phyloP scores from a whole-genome alignment of 371 early-diverging fungal genomes.

The Quaeritorhiza haematococci region DNA sequence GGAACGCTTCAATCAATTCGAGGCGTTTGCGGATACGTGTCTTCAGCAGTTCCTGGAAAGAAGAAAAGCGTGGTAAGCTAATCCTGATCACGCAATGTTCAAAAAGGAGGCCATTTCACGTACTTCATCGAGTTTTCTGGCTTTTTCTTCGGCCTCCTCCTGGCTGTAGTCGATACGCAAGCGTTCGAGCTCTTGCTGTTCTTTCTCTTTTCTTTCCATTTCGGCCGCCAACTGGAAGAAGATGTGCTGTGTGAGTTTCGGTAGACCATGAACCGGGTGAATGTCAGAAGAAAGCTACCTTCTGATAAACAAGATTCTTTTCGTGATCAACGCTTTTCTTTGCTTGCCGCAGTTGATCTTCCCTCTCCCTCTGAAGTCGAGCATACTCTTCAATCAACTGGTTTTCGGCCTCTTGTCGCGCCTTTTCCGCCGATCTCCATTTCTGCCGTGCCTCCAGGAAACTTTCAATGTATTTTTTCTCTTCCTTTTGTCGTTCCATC shows the following conservation, averaged over 20 bases:
- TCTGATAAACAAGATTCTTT: conserved; percentile 43
- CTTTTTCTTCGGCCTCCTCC: conserved; percentile 41
- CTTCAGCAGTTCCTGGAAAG: conserved; percentile 25
- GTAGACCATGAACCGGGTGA: not conserved
- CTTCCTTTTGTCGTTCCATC: conserved; percentile 39
- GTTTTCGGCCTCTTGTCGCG: conserved; percentile 36
- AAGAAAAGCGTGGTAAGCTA: not conserved
- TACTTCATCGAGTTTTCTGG: conserved; percentile 26
- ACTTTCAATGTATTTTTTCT: conserved; percentile 41
- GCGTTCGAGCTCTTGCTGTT: conserved; percentile 40
- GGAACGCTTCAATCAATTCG: conserved; percentile 45
- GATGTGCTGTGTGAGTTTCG: not conserved
- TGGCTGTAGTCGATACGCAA: conserved; percentile 43
- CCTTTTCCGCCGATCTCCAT: conserved; percentile 33
- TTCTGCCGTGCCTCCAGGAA: conserved; percentile 36
- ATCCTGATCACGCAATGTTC: not conserved
- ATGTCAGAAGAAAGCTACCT: conserved; percentile 13
- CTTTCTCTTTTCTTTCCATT: conserved; percentile 34
- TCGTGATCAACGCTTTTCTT: conserved; percentile 31
- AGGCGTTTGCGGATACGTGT: conserved; percentile 40
- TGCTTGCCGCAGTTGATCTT: conserved; percentile 19
- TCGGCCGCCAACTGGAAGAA: conserved; percentile 37
- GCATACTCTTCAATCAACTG: conserved; percentile 41
- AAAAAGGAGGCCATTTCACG: not conserved
- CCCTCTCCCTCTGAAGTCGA: conserved; percentile 30